Conservation (phyloP, 2,329 filamentous ascomycete species). For the Alternaria alternata region DNA sequence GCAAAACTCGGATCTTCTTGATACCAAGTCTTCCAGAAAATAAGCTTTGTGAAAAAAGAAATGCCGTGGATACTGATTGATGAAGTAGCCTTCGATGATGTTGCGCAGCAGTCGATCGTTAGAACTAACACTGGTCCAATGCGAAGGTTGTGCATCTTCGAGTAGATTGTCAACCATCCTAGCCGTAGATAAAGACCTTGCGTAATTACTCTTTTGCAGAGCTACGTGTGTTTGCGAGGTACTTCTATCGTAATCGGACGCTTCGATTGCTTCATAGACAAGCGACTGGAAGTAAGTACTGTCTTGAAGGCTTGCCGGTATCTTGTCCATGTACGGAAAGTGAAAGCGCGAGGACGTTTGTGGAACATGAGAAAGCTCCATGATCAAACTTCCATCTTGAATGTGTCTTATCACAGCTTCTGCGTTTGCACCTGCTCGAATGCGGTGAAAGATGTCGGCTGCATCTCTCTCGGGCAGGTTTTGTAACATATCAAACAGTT, state of each 20-base stretch:
- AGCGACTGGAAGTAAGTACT: slow-evolving; percentile 19
- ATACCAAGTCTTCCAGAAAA: slow-evolving; percentile 31
- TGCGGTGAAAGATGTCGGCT: slow-evolving; percentile 18
- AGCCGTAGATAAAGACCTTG: slow-evolving; percentile 27
- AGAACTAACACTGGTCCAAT: slow-evolving; percentile 28
- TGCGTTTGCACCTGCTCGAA: slow-evolving; percentile 24
- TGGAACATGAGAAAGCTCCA: slow-evolving; percentile 21
- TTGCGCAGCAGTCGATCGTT: slow-evolving; percentile 26
- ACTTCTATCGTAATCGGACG: not conserved
- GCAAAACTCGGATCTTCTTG: slow-evolving; percentile 19
- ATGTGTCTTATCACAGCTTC: slow-evolving; percentile 21
- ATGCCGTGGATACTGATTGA: slow-evolving; percentile 18
- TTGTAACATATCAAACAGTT: slow-evolving; percentile 19
- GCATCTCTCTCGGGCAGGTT: slow-evolving; percentile 21
- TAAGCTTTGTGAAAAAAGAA: slow-evolving; percentile 27
- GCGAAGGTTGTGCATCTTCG: slow-evolving; percentile 18
- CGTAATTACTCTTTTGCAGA: slow-evolving; percentile 16
- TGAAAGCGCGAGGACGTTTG: slow-evolving; percentile 24
- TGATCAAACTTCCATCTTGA: slow-evolving; percentile 17
- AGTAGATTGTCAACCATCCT: slow-evolving; percentile 26
- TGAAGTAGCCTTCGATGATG: slow-evolving; percentile 23
- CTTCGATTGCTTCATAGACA: slow-evolving; percentile 16
- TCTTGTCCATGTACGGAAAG: slow-evolving; percentile 19
- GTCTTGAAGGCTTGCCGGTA: slow-evolving; percentile 14
- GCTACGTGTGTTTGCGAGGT: not conserved